Base-by-base conservation (phyloP, 176 grass and related monocot genomes). In the Bolboschoenus planiculmis region DNA sequence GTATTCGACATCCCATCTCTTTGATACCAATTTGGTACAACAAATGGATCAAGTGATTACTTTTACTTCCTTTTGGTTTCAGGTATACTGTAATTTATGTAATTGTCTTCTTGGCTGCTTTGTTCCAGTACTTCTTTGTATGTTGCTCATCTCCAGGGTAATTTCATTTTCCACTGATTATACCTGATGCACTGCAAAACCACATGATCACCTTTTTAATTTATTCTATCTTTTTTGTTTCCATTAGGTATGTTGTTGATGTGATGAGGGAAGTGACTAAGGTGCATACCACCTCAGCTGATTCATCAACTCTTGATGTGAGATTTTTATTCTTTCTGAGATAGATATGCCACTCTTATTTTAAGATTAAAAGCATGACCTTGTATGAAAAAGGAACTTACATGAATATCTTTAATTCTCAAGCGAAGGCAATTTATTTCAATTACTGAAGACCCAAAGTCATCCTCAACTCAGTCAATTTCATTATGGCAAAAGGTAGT, bases 91-190 rank as follows among this genome's bases (percentile, higher is more conserved):
- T 61, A 26, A 30, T 83, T 56, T 87, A 79, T n/a, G 50, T 83
- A 62, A 18, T 55, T 51, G 33, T 87, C 47, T 78, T 83, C 83
- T 29, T 83, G 86, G 86, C 70, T 44, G 82, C 86, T 29, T 34
- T 83, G 14, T 6, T 87, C 56, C 86, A 87, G 74, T 87, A 87
- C 78, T 79, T 87, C 57, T 78, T 83, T 36, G 68, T 75, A 39
- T 78, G 70, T 56, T 67, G 8, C 37, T 87, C 86, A 29, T 87
- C 80, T 30, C 86, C 86, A 27, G 86, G 86, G 86, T 87, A 87
- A 30, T 57, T 79, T 47, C 24, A 34, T 31, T 18, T 44, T 21
- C 53, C 64, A 27, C 26, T 34, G 35, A 78, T 53, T 56, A 43
- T 6, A 50, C 62, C 56, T 34, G 55, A 79, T 23, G 34, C 7